Evolutionary conservation across 2,329 filamentous ascomycete genomes (phyloP).

Genomic region (Tolypocladium cylindrosporum): DNA sequence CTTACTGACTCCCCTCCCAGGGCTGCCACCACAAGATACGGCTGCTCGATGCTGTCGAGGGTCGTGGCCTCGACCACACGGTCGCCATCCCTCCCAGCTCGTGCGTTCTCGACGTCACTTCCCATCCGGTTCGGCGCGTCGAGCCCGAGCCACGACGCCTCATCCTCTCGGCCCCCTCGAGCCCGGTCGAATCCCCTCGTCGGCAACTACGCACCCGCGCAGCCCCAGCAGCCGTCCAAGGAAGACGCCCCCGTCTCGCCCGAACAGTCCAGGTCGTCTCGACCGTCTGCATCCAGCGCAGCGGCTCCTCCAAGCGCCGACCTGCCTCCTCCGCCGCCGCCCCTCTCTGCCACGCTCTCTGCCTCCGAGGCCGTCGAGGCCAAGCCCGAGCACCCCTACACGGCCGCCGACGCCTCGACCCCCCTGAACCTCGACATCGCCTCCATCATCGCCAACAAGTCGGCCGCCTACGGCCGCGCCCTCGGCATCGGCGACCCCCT

Average conservation of each 20-base stretch:
- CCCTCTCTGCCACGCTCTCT: not conserved
- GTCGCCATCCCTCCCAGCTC: slow-evolving; percentile 6
- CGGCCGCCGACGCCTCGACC: slow-evolving; percentile 12
- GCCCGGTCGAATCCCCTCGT: slow-evolving; percentile 20
- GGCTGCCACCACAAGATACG: slow-evolving; percentile 15
- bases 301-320: slow-evolving; percentile 6
- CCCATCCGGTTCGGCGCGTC: slow-evolving; percentile 13
- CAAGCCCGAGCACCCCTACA: slow-evolving; percentile 11
- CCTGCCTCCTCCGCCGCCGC: slow-evolving; percentile 12
- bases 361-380: not conserved
- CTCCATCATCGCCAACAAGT: slow-evolving; percentile 22
- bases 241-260: slow-evolving; percentile 5
- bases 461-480: slow-evolving; percentile 10
- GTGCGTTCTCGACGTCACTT: slow-evolving; percentile 22
- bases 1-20: slow-evolving; percentile 9
- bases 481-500: slow-evolving; percentile 13
- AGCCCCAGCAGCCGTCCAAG: slow-evolving; percentile 5
- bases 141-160: not conserved
- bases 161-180: slow-evolving; percentile 2
- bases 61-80: slow-evolving; percentile 12
- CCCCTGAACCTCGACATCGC: slow-evolving; percentile 21
- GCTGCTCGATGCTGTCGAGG: slow-evolving; percentile 21
- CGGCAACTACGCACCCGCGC: slow-evolving; percentile 12
- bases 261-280: not conserved
- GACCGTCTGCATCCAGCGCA: slow-evolving; percentile 1